Percentiles rank a stretch among this genome's conserved stretches.
phyloP scores from a whole-genome alignment of 2,329 filamentous ascomycete genomes.

The Zalaria sp. region DNA sequence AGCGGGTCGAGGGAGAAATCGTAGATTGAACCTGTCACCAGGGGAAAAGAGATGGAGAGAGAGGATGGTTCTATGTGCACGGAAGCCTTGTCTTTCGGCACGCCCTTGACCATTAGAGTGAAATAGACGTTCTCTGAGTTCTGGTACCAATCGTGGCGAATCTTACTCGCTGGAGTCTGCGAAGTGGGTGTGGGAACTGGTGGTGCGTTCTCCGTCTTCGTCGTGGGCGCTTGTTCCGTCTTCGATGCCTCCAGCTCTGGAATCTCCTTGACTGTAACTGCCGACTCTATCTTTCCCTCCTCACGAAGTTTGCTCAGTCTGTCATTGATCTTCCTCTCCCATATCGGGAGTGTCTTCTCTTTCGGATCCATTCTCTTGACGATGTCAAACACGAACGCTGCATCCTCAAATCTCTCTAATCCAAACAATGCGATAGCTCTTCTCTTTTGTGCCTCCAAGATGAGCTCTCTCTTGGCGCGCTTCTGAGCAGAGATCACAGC shows the following conservation, averaged over 20 bases:
- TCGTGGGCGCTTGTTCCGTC: not conserved
- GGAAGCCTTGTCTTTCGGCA: conserved; percentile 41
- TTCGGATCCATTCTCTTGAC: conserved; percentile 40
- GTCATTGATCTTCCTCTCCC: conserved; percentile 40
- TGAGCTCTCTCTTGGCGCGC: conserved; percentile 60
- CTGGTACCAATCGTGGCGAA: conserved; percentile 58
- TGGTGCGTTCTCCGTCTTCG: not conserved
- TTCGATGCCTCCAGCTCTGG: conserved; percentile 26
- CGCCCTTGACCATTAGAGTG: conserved; percentile 51
- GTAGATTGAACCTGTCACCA: conserved; percentile 36
- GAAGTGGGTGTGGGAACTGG: conserved; percentile 1
- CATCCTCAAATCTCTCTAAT: conserved; percentile 58
- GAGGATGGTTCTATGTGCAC: conserved; percentile 34
- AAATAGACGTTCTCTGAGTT: conserved; percentile 45
- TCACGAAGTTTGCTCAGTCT: conserved; percentile 34
- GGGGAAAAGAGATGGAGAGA: conserved; percentile 45
- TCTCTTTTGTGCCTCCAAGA: conserved; percentile 70
- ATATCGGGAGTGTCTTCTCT: conserved; percentile 40
- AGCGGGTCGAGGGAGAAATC: conserved; percentile 53
- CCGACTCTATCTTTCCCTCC: conserved; percentile 33
- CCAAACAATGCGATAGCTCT: conserved; percentile 61
- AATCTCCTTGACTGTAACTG: conserved; percentile 35
- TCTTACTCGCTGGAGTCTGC: conserved; percentile 39
- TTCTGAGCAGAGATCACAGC: conserved; percentile 52
- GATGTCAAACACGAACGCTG: conserved; percentile 52